phyloP scores from a whole-genome alignment of 768 basidiomycete species.

The Leccinum barrowsii region DNA sequence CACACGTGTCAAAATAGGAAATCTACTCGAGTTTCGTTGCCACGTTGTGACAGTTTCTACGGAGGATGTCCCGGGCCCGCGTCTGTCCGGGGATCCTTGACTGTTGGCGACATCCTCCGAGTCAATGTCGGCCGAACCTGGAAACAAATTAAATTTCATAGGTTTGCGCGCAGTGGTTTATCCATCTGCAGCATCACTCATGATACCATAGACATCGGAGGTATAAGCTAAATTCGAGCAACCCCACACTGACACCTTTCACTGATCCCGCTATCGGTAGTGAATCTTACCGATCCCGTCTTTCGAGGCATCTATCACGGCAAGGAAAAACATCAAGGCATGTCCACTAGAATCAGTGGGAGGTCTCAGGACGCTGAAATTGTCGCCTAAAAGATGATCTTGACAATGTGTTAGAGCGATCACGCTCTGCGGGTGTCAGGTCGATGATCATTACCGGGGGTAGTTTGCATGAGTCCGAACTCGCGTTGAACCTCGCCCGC shows the following conservation, averaged over 20 bases:
- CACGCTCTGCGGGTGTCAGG: constrained; percentile 56
- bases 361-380: background rate
- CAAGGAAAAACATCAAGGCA: constrained; percentile 49
- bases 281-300: constrained; percentile 55
- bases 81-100: background rate
- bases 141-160: constrained; percentile 31
- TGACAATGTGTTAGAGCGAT: constrained; percentile 51
- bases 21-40: background rate
- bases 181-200: background rate
- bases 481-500: constrained; percentile 59
- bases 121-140: constrained; percentile 4
- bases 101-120: background rate
- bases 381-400: constrained; percentile 52
- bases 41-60: no score
- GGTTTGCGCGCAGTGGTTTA: constrained; percentile 21
- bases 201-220: constrained; percentile 37
- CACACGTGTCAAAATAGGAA: constrained; percentile 9
- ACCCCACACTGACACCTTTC: background rate
- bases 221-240: constrained; percentile 17
- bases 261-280: constrained; percentile 22
- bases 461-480: constrained; percentile 57
- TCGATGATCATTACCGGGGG: constrained; percentile 78
- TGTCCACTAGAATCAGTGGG: constrained; percentile 1
- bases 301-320: constrained; percentile 52
- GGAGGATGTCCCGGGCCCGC: no score